Evolutionary conservation across 2,329 filamentous ascomycete genomes (phyloP).

Genomic region (Pestalotiopsis sp.): DNA sequence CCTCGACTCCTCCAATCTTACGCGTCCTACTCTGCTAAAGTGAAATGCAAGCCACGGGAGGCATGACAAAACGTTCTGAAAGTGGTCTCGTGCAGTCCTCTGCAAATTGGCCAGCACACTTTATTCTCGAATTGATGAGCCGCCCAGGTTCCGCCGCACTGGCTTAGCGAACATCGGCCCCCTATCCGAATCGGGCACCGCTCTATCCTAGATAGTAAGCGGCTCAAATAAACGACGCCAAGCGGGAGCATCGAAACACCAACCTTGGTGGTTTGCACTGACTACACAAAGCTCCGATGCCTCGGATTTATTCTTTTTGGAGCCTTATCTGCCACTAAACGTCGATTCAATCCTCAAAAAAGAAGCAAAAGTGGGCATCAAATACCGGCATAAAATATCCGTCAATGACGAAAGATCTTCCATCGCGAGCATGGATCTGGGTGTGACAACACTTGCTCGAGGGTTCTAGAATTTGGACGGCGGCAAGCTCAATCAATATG

Average conservation of each 20-base stretch:
- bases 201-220: neutral
- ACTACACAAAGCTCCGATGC: neutral
- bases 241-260: neutral
- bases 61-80: neutral
- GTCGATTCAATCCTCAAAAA: neutral
- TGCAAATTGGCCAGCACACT: neutral
- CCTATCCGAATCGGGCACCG: neutral
- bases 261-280: neutral
- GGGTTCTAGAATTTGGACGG: neutral
- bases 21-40: neutral
- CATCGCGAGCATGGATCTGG: neutral
- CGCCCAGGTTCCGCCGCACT: neutral
- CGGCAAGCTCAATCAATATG: neutral
- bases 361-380: neutral
- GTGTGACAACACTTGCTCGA: neutral
- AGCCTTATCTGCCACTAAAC: neutral
- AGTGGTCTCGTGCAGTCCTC: neutral
- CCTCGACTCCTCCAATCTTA: constrained; percentile 3
- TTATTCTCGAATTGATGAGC: neutral
- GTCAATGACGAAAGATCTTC: neutral
- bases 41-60: neutral
- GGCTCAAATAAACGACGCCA: constrained; percentile 6
- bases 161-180: neutral
- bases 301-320: neutral
- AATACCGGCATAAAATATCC: neutral